Evolutionary conservation across 2,329 filamentous ascomycete species (phyloP).

Genomic region (Xylaria multiplex): DNA sequence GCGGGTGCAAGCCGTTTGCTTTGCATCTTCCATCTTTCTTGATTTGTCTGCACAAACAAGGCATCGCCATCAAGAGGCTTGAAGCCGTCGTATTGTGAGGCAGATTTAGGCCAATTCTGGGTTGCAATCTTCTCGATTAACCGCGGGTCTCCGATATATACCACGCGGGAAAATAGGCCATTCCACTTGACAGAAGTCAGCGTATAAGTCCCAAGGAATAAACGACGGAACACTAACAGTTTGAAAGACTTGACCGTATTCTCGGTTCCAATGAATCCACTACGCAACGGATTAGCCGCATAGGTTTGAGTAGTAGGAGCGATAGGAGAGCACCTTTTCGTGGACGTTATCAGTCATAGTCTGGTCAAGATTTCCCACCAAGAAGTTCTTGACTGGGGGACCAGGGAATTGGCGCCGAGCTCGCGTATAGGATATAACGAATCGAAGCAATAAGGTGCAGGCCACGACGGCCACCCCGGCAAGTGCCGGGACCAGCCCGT

Average conservation of each 20-base stretch:
- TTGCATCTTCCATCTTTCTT: constrained; percentile 33
- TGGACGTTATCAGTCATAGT: constrained; percentile 33
- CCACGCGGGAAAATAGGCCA: constrained; percentile 31
- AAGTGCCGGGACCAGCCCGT: constrained; percentile 23
- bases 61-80: constrained; percentile 33
- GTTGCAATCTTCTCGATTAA: constrained; percentile 32
- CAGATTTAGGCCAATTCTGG: constrained; percentile 31
- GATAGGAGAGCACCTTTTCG: constrained; percentile 20
- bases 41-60: constrained; percentile 29
- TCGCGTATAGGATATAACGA: constrained; percentile 28
- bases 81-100: constrained; percentile 32
- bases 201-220: neutral
- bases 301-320: neutral
- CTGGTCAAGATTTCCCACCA: constrained; percentile 31
- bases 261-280: constrained; percentile 35
- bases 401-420: constrained; percentile 34
- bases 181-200: constrained; percentile 30
- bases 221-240: constrained; percentile 17
- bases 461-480: constrained; percentile 18
- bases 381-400: constrained; percentile 30
- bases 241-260: constrained; percentile 34
- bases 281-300: constrained; percentile 12
- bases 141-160: constrained; percentile 32
- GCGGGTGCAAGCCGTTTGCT: constrained; percentile 33
- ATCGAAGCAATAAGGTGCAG: constrained; percentile 17